These are phyloP conservation scores for Endoconidiophora polonica DNA, from an alignment of 2,329 filamentous ascomycete genomes.

Conservation along the genomic window DNA sequence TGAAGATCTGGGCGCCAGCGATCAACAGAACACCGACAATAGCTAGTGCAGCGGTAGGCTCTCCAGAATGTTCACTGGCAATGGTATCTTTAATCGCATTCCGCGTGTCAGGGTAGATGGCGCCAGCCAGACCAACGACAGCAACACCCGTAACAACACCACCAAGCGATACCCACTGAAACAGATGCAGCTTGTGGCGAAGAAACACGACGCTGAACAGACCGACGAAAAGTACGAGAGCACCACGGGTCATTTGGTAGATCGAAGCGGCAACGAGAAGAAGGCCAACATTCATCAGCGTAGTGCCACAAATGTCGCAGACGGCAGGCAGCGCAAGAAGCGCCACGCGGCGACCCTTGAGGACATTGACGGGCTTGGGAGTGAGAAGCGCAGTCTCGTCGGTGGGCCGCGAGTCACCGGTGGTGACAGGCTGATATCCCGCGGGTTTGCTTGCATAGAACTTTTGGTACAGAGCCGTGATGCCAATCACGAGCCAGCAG, in stretches of 20 bases:
- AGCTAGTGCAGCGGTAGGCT: constrained; percentile 33
- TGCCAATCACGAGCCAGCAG: constrained; percentile 78
- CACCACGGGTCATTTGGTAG: constrained; percentile 96
- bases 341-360: constrained; percentile 54
- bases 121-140: constrained; percentile 76
- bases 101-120: constrained; percentile 48
- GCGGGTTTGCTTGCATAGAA: constrained; percentile 32
- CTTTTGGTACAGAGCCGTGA: constrained; percentile 46
- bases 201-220: constrained; percentile 89
- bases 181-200: constrained; percentile 59
- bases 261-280: constrained; percentile 90
- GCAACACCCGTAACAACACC: constrained; percentile 80
- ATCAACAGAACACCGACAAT: constrained; percentile 78
- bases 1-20: constrained; percentile 89
- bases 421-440: constrained; percentile 50
- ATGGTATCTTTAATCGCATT: constrained; percentile 19
- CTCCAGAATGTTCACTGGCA: constrained; percentile 23
- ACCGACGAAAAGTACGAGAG: constrained; percentile 87
- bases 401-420: constrained; percentile 28
- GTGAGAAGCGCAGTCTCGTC: constrained; percentile 18
- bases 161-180: constrained; percentile 81
- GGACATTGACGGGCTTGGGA: constrained; percentile 41
- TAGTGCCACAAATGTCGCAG: constrained; percentile 89
- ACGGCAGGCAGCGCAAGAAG: constrained; percentile 73
- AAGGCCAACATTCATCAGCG: constrained; percentile 90